Conservation (phyloP, 2,329 filamentous ascomycete species). For the Pseudopithomyces maydicus region DNA sequence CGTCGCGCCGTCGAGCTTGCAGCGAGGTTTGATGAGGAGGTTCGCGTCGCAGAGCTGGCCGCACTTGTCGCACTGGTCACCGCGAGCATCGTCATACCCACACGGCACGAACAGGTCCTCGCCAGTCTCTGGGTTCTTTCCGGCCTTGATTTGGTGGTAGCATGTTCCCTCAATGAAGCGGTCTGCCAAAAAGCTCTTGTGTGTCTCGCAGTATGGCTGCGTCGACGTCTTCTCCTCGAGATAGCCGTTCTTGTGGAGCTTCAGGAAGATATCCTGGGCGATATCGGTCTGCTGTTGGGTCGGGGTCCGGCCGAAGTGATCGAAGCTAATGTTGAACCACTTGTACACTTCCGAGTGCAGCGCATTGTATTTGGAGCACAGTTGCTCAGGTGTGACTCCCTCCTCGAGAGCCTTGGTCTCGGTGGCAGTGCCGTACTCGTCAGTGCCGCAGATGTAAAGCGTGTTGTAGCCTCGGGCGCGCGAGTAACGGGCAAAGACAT, state of each 20-base stretch:
- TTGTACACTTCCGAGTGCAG: constrained; percentile 91
- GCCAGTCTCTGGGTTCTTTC: no score
- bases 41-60: constrained; percentile 54
- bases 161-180: constrained; percentile 83
- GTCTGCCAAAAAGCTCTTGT: constrained; percentile 52
- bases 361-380: constrained; percentile 91
- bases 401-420: constrained; percentile 95
- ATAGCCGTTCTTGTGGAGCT: constrained; percentile 87
- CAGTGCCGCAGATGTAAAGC: constrained; percentile 84
- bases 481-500: constrained; percentile 77
- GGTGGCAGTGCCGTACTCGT: constrained; percentile 95
- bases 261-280: constrained; percentile 85
- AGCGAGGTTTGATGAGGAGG: constrained; percentile 66
- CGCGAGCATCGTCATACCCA: constrained; percentile 56
- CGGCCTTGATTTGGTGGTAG: constrained; percentile 31
- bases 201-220: constrained; percentile 85
- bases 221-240: constrained; percentile 84
- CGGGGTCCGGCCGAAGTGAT: constrained; percentile 92
- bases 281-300: constrained; percentile 90
- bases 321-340: constrained; percentile 95
- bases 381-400: constrained; percentile 76
- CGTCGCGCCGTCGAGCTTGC: constrained; percentile 86
- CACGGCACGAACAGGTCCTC: constrained; percentile 58
- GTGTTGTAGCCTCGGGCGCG: constrained; percentile 80
- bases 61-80: constrained; percentile 61